These are phyloP conservation scores for Aspergillus affinis DNA, from an alignment of 495 filamentous ascomycete genomes.

Conservation along the genomic window DNA sequence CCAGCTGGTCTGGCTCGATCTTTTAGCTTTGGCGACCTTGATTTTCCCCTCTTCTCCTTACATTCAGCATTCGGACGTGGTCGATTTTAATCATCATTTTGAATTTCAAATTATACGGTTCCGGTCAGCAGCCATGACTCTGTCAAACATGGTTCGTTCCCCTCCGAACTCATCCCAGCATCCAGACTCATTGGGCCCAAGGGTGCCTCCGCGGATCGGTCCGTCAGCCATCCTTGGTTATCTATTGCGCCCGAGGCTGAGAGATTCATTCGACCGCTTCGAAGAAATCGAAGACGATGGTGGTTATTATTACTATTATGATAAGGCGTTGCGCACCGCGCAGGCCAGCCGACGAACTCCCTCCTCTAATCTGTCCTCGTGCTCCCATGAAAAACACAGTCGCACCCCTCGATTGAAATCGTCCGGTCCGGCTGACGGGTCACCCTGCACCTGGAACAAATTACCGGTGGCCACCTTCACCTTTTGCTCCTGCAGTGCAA, in stretches of 20 bases:
- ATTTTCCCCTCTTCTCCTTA: no score
- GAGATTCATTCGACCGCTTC: not conserved
- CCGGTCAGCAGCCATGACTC: not conserved
- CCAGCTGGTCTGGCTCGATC: not conserved
- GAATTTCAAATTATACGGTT: not conserved
- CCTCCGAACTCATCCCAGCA: not conserved
- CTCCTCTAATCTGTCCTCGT: slow-evolving; percentile 63
- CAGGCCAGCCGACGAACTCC: slow-evolving; percentile 47
- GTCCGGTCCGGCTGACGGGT: slow-evolving; percentile 37
- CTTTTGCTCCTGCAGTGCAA: slow-evolving; percentile 42
- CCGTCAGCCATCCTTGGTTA: slow-evolving; percentile 7
- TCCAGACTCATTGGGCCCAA: not conserved
- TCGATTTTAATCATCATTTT: not conserved
- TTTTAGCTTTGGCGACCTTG: no score
- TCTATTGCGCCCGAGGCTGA: not conserved
- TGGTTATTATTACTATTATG: not conserved
- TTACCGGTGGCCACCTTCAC: slow-evolving; percentile 63
- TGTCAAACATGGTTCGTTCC: no score
- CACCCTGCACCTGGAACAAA: slow-evolving; percentile 65
- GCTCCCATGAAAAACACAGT: slow-evolving; percentile 76
- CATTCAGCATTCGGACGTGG: no score
- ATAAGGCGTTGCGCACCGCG: not conserved
- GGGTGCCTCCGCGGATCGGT: slow-evolving; percentile 6
- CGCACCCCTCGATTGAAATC: slow-evolving; percentile 58
- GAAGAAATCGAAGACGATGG: no score